Evolutionary conservation across 345 rosid species (phyloP), one percentile per base, ranked within the genome.

Genomic region (Populus ilicifolia): DNA sequence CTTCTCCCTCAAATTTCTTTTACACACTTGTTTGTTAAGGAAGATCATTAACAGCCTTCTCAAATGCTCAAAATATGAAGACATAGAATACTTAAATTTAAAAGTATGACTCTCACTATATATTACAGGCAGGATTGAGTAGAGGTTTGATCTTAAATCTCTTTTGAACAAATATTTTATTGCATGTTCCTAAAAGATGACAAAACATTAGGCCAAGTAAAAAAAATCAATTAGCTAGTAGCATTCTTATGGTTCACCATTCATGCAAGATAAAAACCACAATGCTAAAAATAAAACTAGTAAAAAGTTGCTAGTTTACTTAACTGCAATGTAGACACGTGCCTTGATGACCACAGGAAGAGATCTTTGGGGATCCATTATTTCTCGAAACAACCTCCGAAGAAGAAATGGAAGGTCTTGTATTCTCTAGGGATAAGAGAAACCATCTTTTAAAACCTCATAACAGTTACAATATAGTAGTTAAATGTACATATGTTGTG

Each of bases 341-440:
- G 91, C 93, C 71, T 89, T 87, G 76, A 96, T 89, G 76, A 93
- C 90, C 74, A 93, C 74, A 63, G 97, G 99, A 86, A 93, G 97
- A 16, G 96, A 82, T 91, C 98, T 92, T 80, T 70, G 89, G 43
- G 98, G 98, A 87, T 92, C 89, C 86, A 83, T 81, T 84, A 96
- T 76, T 80, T 96, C 99, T 25, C 89, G 83, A 75, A 91, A 74
- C 86, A 96, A 83, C 75, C 98, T 87, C 59, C 90, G 82, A 6
- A 96, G 84, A 79, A 96, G 86, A 79, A 96, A 96, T 35, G 99
- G 98, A 81, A 96, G 98, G 81, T 96, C 99, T 88, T 81, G 96
- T 85, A 93, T 75, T 85, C 94, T 88, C 98, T 96, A 89, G 33
- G 67, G 36, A 9, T 5, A 36, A 80, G 38, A 54, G 27, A 64